Percentiles rank a stretch among this genome's conserved stretches.
phyloP scores from a whole-genome alignment of 2,329 filamentous ascomycete genomes.

The Ophiostoma angusticollis region DNA sequence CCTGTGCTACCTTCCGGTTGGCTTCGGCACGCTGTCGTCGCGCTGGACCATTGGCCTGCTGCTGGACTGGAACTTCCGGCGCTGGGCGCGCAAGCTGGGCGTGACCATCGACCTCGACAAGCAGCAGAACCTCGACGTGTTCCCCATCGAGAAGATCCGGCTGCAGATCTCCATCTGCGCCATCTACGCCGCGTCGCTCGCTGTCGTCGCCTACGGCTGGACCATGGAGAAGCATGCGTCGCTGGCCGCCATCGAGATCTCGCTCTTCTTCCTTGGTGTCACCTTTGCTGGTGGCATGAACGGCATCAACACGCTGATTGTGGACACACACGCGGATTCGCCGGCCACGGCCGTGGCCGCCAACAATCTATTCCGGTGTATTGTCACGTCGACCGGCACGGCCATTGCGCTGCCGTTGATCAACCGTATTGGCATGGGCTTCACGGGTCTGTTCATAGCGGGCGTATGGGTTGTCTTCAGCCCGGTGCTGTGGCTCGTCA shows the following conservation, averaged over 20 bases:
- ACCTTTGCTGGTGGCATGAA: constrained; percentile 14
- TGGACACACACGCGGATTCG: constrained; percentile 13
- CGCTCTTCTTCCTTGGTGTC: constrained; percentile 17
- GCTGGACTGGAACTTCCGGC: constrained; percentile 15
- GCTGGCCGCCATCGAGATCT: constrained; percentile 14
- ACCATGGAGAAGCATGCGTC: constrained; percentile 14
- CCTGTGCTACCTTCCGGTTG: constrained; percentile 14
- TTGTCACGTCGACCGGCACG: constrained; percentile 17
- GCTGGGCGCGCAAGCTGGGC: constrained; percentile 11
- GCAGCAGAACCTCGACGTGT: constrained; percentile 13
- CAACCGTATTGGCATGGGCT: constrained; percentile 16
- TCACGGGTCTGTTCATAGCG: constrained; percentile 16
- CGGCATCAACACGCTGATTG: constrained; percentile 14
- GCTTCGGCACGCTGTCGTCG: constrained; percentile 12
- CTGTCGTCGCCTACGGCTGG: constrained; percentile 17
- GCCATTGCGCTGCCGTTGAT: constrained; percentile 17
- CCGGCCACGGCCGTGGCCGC: constrained; percentile 16
- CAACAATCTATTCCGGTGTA: constrained; percentile 16
- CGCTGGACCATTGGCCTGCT: constrained; percentile 12
- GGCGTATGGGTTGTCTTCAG: constrained; percentile 15
- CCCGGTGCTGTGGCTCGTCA: constrained; percentile 17
- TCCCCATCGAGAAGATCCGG: constrained; percentile 15
- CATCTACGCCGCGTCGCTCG: constrained; percentile 13
- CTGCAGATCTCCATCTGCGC: constrained; percentile 14
- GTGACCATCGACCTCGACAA: constrained; percentile 10